Percentiles rank a stretch among this genome's conserved stretches.
phyloP scores from a whole-genome alignment of 352 stramenopile genomes.

The Globisporangium paroecandrum region DNA sequence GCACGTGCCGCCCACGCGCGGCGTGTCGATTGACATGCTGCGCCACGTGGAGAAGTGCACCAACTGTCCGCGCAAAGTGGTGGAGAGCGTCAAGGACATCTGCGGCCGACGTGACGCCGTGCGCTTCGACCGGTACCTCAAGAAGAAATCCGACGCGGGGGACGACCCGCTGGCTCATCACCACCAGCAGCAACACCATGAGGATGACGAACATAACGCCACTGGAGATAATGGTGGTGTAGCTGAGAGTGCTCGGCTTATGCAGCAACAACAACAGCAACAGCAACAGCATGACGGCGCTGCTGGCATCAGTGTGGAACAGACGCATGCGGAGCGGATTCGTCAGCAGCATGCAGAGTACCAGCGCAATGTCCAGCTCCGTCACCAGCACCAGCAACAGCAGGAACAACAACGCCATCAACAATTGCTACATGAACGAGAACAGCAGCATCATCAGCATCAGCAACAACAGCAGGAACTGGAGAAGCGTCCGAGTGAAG shows the following conservation, averaged over 20 bases:
- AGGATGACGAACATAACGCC: neutral
- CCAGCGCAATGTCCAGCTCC: neutral
- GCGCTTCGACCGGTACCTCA: constrained; percentile 32
- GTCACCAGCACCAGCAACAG: neutral
- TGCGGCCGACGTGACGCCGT: constrained; percentile 45
- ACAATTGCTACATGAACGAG: neutral
- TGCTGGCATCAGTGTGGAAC: neutral
- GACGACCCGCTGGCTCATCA: constrained; percentile 14
- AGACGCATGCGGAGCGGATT: neutral
- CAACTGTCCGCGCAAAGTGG: constrained; percentile 60
- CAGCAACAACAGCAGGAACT: neutral
- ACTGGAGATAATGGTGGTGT: neutral
- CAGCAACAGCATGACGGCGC: neutral
- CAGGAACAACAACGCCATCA: neutral
- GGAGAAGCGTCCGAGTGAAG: neutral
- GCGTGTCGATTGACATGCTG: constrained; percentile 80
- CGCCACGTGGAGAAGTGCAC: constrained; percentile 71
- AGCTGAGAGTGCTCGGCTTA: neutral
- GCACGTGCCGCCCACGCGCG: constrained; percentile 64
- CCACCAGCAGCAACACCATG: constrained; percentile 7
- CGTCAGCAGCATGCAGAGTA: constrained; percentile 4
- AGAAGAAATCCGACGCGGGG: constrained; percentile 23
- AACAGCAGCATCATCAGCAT: neutral
- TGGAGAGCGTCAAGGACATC: constrained; percentile 59
- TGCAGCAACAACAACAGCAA: constrained; percentile 2